phyloP scores from a whole-genome alignment of 768 basidiomycete genomes.

The Boletus rex-veris region DNA sequence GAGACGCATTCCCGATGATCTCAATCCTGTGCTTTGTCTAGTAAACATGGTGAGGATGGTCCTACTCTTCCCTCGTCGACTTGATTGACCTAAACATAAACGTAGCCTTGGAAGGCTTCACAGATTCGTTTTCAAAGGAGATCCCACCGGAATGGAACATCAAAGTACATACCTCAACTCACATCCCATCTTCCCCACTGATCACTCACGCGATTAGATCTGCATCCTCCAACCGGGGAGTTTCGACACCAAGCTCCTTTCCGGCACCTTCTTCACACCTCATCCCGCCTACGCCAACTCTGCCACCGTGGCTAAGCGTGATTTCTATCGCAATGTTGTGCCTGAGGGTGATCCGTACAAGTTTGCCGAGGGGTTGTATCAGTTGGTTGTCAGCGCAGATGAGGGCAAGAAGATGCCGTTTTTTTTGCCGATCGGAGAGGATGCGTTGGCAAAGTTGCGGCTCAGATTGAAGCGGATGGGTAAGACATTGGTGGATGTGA shows the following conservation, averaged over 20 bases:
- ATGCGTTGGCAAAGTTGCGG: slow-evolving; percentile 4
- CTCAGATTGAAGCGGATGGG: not conserved
- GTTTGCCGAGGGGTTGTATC: slow-evolving; percentile 6
- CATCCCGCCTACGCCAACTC: slow-evolving; percentile 11
- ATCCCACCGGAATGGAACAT: slow-evolving; percentile 20
- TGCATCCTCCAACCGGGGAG: slow-evolving; percentile 18
- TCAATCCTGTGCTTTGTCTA: not conserved
- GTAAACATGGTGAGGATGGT: slow-evolving; percentile 12
- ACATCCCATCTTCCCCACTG: too few relatives aligned
- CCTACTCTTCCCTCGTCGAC: not conserved
- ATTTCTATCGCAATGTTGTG: not conserved
- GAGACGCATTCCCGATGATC: not conserved
- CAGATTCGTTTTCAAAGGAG: slow-evolving; percentile 10
- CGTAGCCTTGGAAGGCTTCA: slow-evolving; percentile 12
- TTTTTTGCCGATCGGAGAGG: slow-evolving; percentile 12
- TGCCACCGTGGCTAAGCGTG: not conserved
- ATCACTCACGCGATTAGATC: slow-evolving; percentile 1
- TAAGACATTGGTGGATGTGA: not conserved
- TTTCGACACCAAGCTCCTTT: slow-evolving; percentile 11
- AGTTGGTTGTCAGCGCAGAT: not conserved
- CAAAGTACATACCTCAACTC: not conserved
- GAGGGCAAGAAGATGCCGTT: slow-evolving; percentile 3
- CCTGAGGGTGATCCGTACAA: slow-evolving; percentile 13
- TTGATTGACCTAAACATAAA: not conserved
- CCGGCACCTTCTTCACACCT: not conserved